phyloP scores from a whole-genome alignment of 495 filamentous ascomycete species.

The Filosporella fistucella region DNA sequence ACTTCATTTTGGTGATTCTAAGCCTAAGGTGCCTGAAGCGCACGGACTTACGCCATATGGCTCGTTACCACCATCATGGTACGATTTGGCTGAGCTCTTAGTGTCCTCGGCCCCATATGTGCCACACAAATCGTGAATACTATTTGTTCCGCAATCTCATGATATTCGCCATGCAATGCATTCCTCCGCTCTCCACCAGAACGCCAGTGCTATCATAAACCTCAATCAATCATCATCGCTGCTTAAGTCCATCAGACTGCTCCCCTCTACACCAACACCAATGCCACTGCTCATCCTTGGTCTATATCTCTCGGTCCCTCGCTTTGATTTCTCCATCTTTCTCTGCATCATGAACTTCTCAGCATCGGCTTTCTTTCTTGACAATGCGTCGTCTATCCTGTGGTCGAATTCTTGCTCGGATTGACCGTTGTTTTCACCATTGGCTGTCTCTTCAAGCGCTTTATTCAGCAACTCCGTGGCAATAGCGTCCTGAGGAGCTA shows the following conservation, averaged over 20 bases:
- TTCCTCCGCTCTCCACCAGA: too few species aligned
- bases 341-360: conserved; percentile 3
- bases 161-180: too few species aligned
- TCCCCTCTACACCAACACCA: conserved; percentile 9
- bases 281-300: conserved; percentile 14
- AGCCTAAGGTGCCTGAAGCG: too few species aligned
- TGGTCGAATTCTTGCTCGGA: conserved; percentile 14
- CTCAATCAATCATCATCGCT: conserved; percentile 23
- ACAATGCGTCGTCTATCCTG: conserved; percentile 28
- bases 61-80: too few species aligned
- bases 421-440: not conserved
- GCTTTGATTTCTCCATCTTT: conserved; percentile 1
- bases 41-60: too few species aligned
- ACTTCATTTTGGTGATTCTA: too few species aligned
- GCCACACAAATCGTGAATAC: too few species aligned
- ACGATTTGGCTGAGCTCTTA: too few species aligned
- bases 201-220: too few species aligned
- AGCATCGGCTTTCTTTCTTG: conserved; percentile 16
- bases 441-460: conserved; percentile 63
- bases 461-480: conserved; percentile 72
- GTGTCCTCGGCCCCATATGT: too few species aligned
- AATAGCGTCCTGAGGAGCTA: conserved; percentile 64
- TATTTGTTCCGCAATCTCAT: too few species aligned
- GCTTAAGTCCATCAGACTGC: conserved; percentile 26
- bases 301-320: conserved; percentile 20